phyloP scores from a whole-genome alignment of 768 basidiomycete genomes.

The Agrocybe pediades region DNA sequence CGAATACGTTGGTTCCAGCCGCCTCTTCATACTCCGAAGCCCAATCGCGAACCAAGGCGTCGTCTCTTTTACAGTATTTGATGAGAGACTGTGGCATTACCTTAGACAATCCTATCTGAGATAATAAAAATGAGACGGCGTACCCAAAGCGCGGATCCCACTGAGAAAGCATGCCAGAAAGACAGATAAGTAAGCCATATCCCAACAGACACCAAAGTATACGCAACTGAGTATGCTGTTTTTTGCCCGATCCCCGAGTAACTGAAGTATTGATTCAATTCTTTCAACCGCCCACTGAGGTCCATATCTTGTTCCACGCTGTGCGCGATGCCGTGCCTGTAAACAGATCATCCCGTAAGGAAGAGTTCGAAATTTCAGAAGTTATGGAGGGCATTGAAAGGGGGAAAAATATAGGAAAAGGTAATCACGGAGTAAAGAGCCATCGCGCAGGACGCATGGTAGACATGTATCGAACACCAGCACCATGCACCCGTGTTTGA shows the following conservation, averaged over 20 bases:
- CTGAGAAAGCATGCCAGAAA: slow-evolving; percentile 24
- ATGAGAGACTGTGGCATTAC: slow-evolving; percentile 53
- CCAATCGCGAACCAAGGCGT: slow-evolving; percentile 57
- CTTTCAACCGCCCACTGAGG: slow-evolving; percentile 45
- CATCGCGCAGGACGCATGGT: slow-evolving; percentile 69
- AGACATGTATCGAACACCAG: slow-evolving; percentile 73
- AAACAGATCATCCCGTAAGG: slow-evolving; percentile 15
- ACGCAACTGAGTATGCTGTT: slow-evolving; percentile 46
- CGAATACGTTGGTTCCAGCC: slow-evolving; percentile 63
- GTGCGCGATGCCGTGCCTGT: slow-evolving; percentile 41
- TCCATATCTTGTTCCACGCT: slow-evolving; percentile 36
- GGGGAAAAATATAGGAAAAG: slow-evolving; percentile 11
- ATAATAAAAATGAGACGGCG: slow-evolving; percentile 22
- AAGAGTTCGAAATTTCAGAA: slow-evolving; percentile 9
- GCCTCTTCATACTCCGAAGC: slow-evolving; percentile 63
- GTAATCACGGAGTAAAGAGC: slow-evolving; percentile 62
- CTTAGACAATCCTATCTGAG: slow-evolving; percentile 7
- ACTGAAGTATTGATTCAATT: slow-evolving; percentile 45
- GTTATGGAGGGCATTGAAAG: slow-evolving; percentile 5
- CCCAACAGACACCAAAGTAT: slow-evolving; percentile 10
- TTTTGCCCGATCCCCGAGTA: slow-evolving; percentile 52
- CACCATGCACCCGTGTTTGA: slow-evolving; percentile 83
- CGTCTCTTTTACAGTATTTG: slow-evolving; percentile 63
- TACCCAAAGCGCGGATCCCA: slow-evolving; percentile 68
- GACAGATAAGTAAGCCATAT: slow-evolving; percentile 7